Evolutionary conservation across 257 asterid genomes (phyloP).

Genomic region (Nicotiana undulata): DNA sequence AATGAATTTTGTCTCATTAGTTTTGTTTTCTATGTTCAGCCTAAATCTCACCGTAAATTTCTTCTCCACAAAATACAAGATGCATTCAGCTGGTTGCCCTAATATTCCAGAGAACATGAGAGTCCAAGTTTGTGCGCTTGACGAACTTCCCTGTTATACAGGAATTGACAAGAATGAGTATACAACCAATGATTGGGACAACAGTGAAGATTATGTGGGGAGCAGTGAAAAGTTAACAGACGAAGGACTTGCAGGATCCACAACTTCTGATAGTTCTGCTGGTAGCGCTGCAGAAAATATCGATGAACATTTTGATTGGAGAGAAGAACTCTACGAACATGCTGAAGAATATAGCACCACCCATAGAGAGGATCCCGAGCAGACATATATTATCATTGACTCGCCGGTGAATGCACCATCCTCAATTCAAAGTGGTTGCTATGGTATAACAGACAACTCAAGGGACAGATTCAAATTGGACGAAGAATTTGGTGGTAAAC

Average conservation of each 20-base stretch:
- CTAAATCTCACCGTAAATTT: constrained; percentile 70
- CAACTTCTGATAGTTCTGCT: not conserved
- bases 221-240: constrained; percentile 7
- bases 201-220: constrained; percentile 22
- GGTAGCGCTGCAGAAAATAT: constrained; percentile 13
- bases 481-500: constrained; percentile 4
- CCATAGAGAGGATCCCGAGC: not conserved
- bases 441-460: not conserved
- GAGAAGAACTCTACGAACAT: constrained; percentile 7
- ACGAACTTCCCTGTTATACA: constrained; percentile 75
- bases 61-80: constrained; percentile 82
- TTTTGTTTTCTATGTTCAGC: constrained; percentile 29
- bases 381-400: constrained; percentile 8
- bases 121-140: constrained; percentile 51
- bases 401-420: not conserved
- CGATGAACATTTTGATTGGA: constrained; percentile 2
- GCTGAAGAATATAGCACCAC: not conserved
- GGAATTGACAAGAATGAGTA: constrained; percentile 3
- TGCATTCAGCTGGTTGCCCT: constrained; percentile 47
- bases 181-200: constrained; percentile 17
- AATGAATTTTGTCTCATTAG: not conserved
- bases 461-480: constrained; percentile 13
- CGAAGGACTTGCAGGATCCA: constrained; percentile 3
- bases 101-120: constrained; percentile 44
- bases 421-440: constrained; percentile 10